Base-by-base conservation (phyloP, 1,139 yeast species). In the Pneumocystis canis region DNA sequence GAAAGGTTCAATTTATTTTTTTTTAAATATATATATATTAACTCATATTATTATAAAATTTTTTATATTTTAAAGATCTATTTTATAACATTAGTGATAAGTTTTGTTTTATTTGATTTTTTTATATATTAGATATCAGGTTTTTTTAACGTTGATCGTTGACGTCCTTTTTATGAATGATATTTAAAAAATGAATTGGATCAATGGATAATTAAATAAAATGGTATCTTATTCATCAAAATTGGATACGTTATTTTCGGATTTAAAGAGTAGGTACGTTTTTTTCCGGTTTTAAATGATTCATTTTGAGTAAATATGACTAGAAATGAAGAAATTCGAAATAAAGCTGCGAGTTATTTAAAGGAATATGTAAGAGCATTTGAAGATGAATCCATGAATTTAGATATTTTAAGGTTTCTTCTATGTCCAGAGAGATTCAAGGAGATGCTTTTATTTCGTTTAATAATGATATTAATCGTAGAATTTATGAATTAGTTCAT, bases 401-500 rank as follows among this genome's bases (percentile, higher is more conserved):
- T 28, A 35, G 28, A 18, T n/a, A n/a, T n/a, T 7, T 11, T 47
- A 47, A 65, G 62, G 66, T 65, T 25, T 82, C 84, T 25, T 80
- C 87, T 0, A 79, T 86, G 25, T 86, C 92, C 2, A 78, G 95
- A 63, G 96, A 89, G 64, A 77, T 79, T 25, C 82, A 92, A 0
- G 80, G 86, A 0, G 96, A 89, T 71, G 92, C 86, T 69, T 83
- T 87, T 70, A 82, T 87, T 65, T 75, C 89, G 58, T 87, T 87
- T 73, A 88, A 87, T 73, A 89, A 87, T 71, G 94, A 86, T 66
- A 85, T 92, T 67, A 89, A 90, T 75, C 87, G 89, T 71, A 83
- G 87, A 66, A 88, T 92, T 37, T 90, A 89, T 73, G 96, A 88
- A 71, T 78, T 89, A 63, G 81, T 89, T 61, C 89, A 89, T 68